phyloP scores from a whole-genome alignment of 257 asterid species.

The Anisodus acutangulus region DNA sequence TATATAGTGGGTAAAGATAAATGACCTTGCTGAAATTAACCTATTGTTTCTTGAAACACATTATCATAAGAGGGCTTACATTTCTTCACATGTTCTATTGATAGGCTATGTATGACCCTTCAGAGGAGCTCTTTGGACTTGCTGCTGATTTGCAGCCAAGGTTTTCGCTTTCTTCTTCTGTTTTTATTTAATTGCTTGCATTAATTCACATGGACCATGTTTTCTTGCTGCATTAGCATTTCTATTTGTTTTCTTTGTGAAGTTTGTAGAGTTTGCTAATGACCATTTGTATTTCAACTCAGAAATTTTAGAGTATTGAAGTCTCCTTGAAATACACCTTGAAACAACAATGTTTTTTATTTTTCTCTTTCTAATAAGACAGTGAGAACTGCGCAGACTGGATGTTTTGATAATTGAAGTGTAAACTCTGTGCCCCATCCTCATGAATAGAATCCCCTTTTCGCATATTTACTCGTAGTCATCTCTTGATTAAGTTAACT shows the following conservation, averaged over 20 bases:
- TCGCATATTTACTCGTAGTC: neutral
- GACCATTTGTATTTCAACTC: neutral
- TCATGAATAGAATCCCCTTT: neutral
- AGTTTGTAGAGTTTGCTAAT: neutral
- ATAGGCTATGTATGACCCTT: conserved; percentile 81
- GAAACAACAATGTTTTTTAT: neutral
- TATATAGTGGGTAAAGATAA: too few species aligned
- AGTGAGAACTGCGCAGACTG: neutral
- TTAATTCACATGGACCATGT: neutral
- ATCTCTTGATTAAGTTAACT: neutral
- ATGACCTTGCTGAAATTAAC: neutral
- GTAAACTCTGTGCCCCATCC: too few species aligned
- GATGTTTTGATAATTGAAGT: neutral
- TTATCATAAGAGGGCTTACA: neutral
- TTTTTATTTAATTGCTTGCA: neutral
- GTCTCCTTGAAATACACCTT: neutral
- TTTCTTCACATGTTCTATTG: conserved; percentile 30
- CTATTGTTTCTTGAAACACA: neutral
- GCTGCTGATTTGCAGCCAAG: conserved; percentile 72
- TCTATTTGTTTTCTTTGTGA: neutral
- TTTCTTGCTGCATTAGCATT: neutral
- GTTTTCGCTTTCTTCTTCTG: conserved; percentile 42
- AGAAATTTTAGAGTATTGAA: neutral
- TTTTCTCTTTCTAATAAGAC: neutral
- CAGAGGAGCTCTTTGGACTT: conserved; percentile 85